Evolutionary conservation across 177 flowering plant genomes (phyloP).

Genomic region (Vitis hybrid): DNA sequence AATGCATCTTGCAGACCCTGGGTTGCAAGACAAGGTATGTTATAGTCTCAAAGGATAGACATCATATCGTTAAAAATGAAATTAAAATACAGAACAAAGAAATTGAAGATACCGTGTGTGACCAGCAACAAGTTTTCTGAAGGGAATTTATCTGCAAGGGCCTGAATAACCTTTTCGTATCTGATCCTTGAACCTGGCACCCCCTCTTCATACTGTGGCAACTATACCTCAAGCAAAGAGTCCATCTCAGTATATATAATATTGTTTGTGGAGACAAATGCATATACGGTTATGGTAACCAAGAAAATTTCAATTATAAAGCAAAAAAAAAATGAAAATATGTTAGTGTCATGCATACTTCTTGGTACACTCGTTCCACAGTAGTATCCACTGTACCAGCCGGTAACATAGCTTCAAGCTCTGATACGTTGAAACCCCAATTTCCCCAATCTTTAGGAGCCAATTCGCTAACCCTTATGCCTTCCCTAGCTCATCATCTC

Average conservation of each 20-base stretch:
- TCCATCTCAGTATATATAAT: not conserved
- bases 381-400: conserved; percentile 68
- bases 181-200: conserved; percentile 47
- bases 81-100: not conserved
- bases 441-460: too few relatives aligned
- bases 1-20: not conserved
- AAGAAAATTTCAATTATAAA: not conserved
- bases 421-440: too few relatives aligned
- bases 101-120: conserved; percentile 58
- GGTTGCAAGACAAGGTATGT: not conserved
- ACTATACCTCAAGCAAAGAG: conserved; percentile 29
- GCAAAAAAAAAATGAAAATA: not conserved
- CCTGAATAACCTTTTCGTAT: conserved; percentile 43
- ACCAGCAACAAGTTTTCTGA: conserved; percentile 75
- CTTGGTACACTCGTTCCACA: conserved; percentile 42
- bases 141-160: conserved; percentile 80
- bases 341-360: conserved; percentile 32
- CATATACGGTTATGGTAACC: not conserved
- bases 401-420: conserved; percentile 66
- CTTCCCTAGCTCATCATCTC: too few relatives aligned
- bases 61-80: not conserved
- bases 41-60: too few relatives aligned
- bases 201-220: conserved; percentile 79
- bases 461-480: too few relatives aligned
- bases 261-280: too few relatives aligned